phyloP scores from a whole-genome alignment of 495 filamentous ascomycete species.

The Hamigera avellanea region DNA sequence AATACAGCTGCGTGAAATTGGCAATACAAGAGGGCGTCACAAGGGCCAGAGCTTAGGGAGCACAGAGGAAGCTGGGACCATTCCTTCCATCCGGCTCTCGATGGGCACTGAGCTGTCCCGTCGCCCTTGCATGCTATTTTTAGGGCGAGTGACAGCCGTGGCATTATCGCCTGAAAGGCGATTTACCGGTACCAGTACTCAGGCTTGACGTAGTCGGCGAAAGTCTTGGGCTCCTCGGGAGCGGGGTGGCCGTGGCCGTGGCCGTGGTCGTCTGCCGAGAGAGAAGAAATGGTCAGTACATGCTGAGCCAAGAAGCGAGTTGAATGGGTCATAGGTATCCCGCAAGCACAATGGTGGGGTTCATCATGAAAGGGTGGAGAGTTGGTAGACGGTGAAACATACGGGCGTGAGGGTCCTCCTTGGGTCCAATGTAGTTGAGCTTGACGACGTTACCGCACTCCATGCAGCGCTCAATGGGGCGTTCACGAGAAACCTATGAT shows the following conservation, averaged over 20 bases:
- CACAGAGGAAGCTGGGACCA: slow-evolving; percentile 1
- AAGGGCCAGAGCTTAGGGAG: background rate
- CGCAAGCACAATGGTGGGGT: no score
- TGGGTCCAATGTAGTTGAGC: slow-evolving; percentile 88
- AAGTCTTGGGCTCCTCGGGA: slow-evolving; percentile 77
- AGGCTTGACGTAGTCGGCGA: slow-evolving; percentile 84
- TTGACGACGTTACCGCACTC: slow-evolving; percentile 95
- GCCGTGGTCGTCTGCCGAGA: slow-evolving; percentile 34
- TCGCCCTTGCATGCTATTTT: background rate
- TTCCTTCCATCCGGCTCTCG: background rate
- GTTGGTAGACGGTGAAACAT: slow-evolving; percentile 8
- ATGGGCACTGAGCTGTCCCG: background rate
- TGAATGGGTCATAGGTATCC: no score
- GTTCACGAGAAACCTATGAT: slow-evolving; percentile 68
- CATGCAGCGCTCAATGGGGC: slow-evolving; percentile 82
- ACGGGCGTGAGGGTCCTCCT: slow-evolving; percentile 53
- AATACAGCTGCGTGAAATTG: slow-evolving; percentile 14
- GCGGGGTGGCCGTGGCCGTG: slow-evolving; percentile 42
- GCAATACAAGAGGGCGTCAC: slow-evolving; percentile 2
- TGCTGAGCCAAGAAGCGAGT: background rate
- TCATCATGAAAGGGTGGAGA: background rate
- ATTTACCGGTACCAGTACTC: slow-evolving; percentile 70
- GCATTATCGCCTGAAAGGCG: slow-evolving; percentile 8
- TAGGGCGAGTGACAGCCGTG: slow-evolving; percentile 3
- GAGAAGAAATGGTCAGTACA: background rate